Base-by-base conservation (phyloP, 768 basidiomycete genomes). In the Psilocybe subaeruginosa region DNA sequence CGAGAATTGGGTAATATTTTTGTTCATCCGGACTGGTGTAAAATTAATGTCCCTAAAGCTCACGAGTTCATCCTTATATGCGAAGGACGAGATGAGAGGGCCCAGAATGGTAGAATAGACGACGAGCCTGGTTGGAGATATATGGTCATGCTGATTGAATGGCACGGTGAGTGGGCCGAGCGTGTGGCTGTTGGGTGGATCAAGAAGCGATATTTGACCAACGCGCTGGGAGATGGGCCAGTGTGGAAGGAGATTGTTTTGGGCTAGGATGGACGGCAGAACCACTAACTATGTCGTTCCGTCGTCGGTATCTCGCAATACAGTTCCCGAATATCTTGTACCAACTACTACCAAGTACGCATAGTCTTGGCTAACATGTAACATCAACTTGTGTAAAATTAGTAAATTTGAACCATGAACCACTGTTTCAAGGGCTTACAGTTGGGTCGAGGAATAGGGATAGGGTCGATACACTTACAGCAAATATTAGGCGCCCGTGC, bases 161-260 rank as follows among this genome's bases (percentile, higher is more conserved):
- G 62, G 62, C 57, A 63, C 19, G 62, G 58, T n/a, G 57, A 63
- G 4, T 63, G 62, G 62, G 62, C 62, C 8, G 62, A 63, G 47
- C 62, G 62, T 33, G 58, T 63, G 19, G 46, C 58, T 8, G 29
- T 63, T 4, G 58, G 62, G 5, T 58, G 52, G 11, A 59, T 63
- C 23, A 48, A 55, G 30, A 59, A 59, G 33, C 5, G 41, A 12
- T 23, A 45, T 9, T 45, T 63, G 33, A n/a, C 12, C 1, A 23
- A 59, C 4, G 62, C 58, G 3, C 46, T 59, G 19, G 62, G 45
- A 16, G 29, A 19, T 3, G 62, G 62, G 12, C 58, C 62, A 2
- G 54, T 56, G 43, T 63, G 62, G 62, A 63, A 63, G 29, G 62
- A 63, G 29, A 60, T 63, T 17, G 39, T 63, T 39, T 50, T 63